Evolutionary conservation across 2,329 filamentous ascomycete genomes (phyloP).

Genomic region (Calonectria pseudoturangicola): DNA sequence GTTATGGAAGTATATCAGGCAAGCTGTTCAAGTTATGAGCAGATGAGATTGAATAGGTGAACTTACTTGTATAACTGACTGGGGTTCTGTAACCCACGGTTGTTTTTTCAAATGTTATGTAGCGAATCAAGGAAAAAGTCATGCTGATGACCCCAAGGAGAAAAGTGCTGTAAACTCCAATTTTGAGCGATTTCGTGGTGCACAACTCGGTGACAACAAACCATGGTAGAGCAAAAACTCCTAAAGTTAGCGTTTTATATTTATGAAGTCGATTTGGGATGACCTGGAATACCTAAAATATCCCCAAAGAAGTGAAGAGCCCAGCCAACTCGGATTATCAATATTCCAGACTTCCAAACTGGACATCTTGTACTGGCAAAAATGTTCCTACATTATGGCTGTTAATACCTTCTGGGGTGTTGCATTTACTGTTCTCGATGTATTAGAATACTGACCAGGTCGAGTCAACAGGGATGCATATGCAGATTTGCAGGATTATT

Average conservation of each 20-base stretch:
- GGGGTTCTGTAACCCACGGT: neutral
- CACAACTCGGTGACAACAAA: neutral
- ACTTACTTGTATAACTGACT: neutral
- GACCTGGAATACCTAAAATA: neutral
- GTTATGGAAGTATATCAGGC: neutral
- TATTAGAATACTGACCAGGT: neutral
- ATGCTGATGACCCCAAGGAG: neutral
- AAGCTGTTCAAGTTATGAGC: neutral
- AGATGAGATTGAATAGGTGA: neutral
- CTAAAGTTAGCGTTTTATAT: neutral
- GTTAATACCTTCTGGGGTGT: neutral
- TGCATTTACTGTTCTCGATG: neutral
- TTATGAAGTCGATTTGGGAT: neutral
- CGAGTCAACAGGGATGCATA: neutral
- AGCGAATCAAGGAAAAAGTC: neutral
- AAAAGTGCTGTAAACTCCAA: neutral
- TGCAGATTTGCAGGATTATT: neutral
- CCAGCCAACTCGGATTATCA: neutral
- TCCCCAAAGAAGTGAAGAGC: constrained; percentile 1
- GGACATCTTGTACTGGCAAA: neutral
- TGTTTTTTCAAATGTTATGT: neutral
- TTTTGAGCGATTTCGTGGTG: neutral
- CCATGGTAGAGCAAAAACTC: neutral
- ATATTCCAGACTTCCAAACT: constrained; percentile 2
- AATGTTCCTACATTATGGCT: neutral